Evolutionary conservation across 345 rosid genomes (phyloP), one percentile per base, ranked within the genome.

Genomic region (Excoecaria cochinchinensis): DNA sequence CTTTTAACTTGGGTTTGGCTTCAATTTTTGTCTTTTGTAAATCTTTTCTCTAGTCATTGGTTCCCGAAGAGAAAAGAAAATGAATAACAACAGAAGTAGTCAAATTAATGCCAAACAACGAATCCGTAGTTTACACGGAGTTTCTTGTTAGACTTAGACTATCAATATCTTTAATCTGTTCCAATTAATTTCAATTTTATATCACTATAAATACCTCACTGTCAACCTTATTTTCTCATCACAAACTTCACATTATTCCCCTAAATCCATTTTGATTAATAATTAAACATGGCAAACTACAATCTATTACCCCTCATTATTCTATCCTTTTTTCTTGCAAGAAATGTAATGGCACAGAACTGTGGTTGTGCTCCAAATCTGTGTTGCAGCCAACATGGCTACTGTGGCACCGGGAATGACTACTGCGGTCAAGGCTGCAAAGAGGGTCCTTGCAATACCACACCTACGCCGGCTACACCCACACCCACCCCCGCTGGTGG

Each of bases 301-400:
- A 15, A 13, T 1, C 51, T 19, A 39, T 46, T 39, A 8, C 46
- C 39, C 60, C 5, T 17, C 47, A 12, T 31, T 31, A 31, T 56
- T 1, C 6, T 71, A 17, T 4, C 50, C n/a, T 6, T 56, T 5
- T 3, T 40, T 57, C 11, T 71, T 8, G 48, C 9, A 8, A 5
- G 9, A 51, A 36, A 3, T 21, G 77, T 44, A 8, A 7, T 31
- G 60, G 80, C 80, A 65, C 86, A 80, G 38, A 72, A 78, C 66
- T 83, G 82, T 10, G 86, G 84, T 8, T 83, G 84, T 51, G 75
- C 76, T 5, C 48, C 83, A 10, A 31, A 72, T 73, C 40, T 46
- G 25, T 80, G 86, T 16, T 80, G 86, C 56, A 80, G 86, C 72
- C 55, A 61, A 48, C 75, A 46, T 40, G 86, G 86, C 38, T 83